Evolutionary conservation across 2,329 filamentous ascomycete species (phyloP).

Genomic region (Fusarium sp.): DNA sequence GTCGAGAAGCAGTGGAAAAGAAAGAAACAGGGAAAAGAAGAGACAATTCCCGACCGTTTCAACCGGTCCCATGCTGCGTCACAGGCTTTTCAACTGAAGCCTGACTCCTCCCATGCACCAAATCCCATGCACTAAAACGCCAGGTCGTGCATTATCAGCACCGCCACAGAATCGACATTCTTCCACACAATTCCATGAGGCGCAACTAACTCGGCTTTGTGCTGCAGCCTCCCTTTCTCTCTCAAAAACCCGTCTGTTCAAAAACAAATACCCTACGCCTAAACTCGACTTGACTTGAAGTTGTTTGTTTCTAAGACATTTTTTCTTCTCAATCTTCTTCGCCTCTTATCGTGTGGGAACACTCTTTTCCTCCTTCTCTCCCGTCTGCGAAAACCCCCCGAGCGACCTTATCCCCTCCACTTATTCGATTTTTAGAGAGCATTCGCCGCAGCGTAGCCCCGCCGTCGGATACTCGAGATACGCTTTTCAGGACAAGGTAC

Average conservation of each 20-base stretch:
- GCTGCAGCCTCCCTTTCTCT: slow-evolving; percentile 48
- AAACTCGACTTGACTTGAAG: slow-evolving; percentile 32
- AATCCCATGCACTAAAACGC: slow-evolving; percentile 17
- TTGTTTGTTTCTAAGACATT: slow-evolving; percentile 36
- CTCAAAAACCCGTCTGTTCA: slow-evolving; percentile 46
- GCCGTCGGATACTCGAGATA: slow-evolving; percentile 44
- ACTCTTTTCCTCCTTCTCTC: not conserved
- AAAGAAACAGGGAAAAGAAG: not conserved
- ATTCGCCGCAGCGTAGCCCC: slow-evolving; percentile 44
- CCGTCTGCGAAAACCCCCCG: not conserved
- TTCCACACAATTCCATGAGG: slow-evolving; percentile 58
- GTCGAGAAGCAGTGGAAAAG: not conserved
- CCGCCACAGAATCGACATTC: slow-evolving; percentile 55
- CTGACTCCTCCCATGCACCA: slow-evolving; percentile 5
- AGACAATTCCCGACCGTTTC: not conserved
- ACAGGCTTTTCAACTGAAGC: slow-evolving; percentile 7
- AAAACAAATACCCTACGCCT: slow-evolving; percentile 36
- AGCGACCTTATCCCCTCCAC: slow-evolving; percentile 34
- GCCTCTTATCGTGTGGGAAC: slow-evolving; percentile 24
- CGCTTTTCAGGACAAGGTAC: slow-evolving; percentile 43
- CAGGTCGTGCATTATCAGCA: slow-evolving; percentile 50
- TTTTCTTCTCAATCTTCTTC: slow-evolving; percentile 1
- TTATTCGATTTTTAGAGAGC: slow-evolving; percentile 41
- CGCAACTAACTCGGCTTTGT: slow-evolving; percentile 48
- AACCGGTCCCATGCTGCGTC: slow-evolving; percentile 10